phyloP scores from a whole-genome alignment of 2,329 filamentous ascomycete species.

The Colletotrichum noveboracense region DNA sequence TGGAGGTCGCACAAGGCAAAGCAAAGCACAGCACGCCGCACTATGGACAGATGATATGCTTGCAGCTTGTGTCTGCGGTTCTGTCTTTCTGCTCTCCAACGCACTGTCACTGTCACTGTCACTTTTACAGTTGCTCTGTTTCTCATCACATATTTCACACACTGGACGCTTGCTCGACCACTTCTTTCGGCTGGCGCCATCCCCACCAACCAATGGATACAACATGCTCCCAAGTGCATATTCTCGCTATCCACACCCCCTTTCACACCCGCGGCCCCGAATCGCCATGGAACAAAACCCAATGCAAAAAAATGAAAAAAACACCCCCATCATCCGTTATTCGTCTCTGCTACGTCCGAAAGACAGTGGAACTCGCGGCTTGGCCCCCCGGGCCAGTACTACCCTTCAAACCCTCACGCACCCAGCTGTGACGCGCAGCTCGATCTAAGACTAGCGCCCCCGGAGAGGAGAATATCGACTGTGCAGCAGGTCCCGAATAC shows the following conservation, averaged over 20 bases:
- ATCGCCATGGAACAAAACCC: neutral
- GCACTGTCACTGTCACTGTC: neutral
- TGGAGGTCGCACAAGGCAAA: neutral
- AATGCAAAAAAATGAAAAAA: neutral
- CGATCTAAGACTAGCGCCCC: conserved; percentile 18
- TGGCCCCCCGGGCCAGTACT: neutral
- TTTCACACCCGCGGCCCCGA: neutral
- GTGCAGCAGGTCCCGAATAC: conserved; percentile 22
- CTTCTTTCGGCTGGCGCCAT: neutral
- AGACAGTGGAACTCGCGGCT: conserved; percentile 16
- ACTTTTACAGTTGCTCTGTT: neutral
- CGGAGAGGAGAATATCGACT: conserved; percentile 18
- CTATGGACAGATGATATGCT: neutral
- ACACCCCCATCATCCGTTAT: neutral
- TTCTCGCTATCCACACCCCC: neutral
- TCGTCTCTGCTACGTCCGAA: conserved; percentile 20
- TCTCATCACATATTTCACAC: neutral
- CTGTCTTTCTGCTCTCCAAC: neutral
- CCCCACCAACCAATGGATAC: neutral
- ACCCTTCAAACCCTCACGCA: conserved; percentile 6
- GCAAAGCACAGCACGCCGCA: neutral
- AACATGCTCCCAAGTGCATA: neutral
- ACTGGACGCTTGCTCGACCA: neutral
- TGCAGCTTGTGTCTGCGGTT: neutral
- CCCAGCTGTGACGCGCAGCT: conserved; percentile 19